Conservation (phyloP, 345 rosid species). For the Garcia nutans region DNA sequence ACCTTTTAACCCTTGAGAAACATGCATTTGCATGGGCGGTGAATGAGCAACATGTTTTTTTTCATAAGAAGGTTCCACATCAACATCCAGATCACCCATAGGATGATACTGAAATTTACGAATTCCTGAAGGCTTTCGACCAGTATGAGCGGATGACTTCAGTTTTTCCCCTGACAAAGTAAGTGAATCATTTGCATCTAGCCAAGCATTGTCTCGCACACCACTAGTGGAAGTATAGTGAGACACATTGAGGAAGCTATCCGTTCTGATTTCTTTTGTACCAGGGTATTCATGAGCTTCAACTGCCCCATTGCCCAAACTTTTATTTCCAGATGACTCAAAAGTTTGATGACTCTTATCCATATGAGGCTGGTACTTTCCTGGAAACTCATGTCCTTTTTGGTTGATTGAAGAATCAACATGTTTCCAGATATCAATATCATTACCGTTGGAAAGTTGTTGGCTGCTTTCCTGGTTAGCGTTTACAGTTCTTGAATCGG, state of each 20-base stretch:
- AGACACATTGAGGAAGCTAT: conserved; percentile 37
- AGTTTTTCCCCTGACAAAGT: conserved; percentile 46
- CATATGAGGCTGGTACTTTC: conserved; percentile 28
- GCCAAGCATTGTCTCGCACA: conserved; percentile 42
- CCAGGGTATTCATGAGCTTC: conserved; percentile 31
- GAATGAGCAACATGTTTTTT: conserved; percentile 34
- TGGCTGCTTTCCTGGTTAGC: conserved; percentile 38
- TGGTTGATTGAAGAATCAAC: conserved; percentile 37
- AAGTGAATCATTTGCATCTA: conserved; percentile 44
- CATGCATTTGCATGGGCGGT: conserved; percentile 33
- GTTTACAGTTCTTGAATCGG: conserved; percentile 35
- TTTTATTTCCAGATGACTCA: conserved; percentile 48
- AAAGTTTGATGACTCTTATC: conserved; percentile 42
- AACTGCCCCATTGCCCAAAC: conserved; percentile 32
- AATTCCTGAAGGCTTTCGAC: conserved; percentile 43
- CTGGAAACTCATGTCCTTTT: conserved; percentile 27
- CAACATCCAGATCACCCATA: conserved; percentile 75
- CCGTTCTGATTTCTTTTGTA: conserved; percentile 37
- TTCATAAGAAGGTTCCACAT: conserved; percentile 44
- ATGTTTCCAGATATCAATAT: conserved; percentile 50
- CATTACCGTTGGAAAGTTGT: conserved; percentile 31
- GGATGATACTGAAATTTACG: conserved; percentile 93
- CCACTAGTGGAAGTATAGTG: conserved; percentile 33
- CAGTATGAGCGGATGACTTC: conserved; percentile 41
- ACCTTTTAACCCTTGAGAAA: conserved; percentile 35